phyloP scores from a whole-genome alignment of 495 filamentous ascomycete species.

The Thermothielavioides terrestris region DNA sequence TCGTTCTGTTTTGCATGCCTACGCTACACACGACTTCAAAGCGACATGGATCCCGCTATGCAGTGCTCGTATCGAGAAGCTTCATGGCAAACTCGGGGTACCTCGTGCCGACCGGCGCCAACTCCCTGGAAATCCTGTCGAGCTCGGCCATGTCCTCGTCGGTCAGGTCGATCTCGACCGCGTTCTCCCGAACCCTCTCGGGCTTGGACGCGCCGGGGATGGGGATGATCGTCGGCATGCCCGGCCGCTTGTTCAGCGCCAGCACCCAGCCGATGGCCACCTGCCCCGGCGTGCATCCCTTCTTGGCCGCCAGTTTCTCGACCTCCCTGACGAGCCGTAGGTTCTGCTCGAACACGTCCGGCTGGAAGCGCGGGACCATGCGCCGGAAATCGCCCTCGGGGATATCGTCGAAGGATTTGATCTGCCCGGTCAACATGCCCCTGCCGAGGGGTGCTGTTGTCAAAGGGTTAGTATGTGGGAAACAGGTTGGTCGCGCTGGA shows the following conservation, averaged over 20 bases:
- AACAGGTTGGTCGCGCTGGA: background rate
- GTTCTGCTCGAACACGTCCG: slow-evolving; percentile 64
- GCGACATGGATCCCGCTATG: too few species aligned
- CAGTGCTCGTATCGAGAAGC: slow-evolving; percentile 7
- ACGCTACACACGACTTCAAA: too few species aligned
- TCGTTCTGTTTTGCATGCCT: too few species aligned
- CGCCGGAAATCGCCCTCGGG: slow-evolving; percentile 50
- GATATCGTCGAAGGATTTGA: slow-evolving; percentile 55
- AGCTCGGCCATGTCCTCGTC: slow-evolving; percentile 44
- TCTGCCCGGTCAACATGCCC: slow-evolving; percentile 50
- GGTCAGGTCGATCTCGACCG: slow-evolving; percentile 34
- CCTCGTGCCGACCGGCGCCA: slow-evolving; percentile 32
- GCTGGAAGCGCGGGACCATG: slow-evolving; percentile 55
- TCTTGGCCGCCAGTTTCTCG: slow-evolving; percentile 55
- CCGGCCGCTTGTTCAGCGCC: slow-evolving; percentile 45
- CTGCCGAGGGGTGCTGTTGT: slow-evolving; percentile 13
- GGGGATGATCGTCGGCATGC: slow-evolving; percentile 64
- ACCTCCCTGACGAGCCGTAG: slow-evolving; percentile 62
- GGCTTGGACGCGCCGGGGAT: slow-evolving; percentile 63
- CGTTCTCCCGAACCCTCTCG: slow-evolving; percentile 44
- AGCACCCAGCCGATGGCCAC: slow-evolving; percentile 68
- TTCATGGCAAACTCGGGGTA: slow-evolving; percentile 26
- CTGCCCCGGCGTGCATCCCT: slow-evolving; percentile 64
- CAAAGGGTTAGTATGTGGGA: background rate
- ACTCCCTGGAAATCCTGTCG: slow-evolving; percentile 32